Evolutionary conservation across 257 asterid species (phyloP).

Genomic region (Rehmannia glutinosa): DNA sequence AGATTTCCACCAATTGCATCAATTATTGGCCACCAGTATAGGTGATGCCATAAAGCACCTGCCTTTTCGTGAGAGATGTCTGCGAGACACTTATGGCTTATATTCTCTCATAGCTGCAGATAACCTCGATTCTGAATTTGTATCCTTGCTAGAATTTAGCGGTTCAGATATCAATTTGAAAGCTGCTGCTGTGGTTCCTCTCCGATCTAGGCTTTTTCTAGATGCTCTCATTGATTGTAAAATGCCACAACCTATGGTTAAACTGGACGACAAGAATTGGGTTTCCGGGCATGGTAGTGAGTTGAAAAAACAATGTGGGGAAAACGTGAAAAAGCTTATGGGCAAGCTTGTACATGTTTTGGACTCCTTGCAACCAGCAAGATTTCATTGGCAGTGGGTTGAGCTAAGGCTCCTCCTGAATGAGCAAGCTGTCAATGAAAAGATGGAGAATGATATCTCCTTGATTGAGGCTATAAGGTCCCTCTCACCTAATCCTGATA

Average conservation of each 20-base stretch:
- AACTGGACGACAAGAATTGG: conserved; percentile 45
- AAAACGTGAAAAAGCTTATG: conserved; percentile 46
- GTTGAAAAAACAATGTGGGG: conserved; percentile 42
- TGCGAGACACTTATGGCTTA: conserved; percentile 63
- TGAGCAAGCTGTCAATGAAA: conserved; percentile 71
- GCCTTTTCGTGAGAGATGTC: conserved; percentile 77
- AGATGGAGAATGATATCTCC: conserved; percentile 54
- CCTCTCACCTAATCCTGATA: conserved; percentile 55
- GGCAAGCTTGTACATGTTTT: conserved; percentile 60
- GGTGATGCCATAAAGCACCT: conserved; percentile 66
- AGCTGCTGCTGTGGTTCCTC: conserved; percentile 64
- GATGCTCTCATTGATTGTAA: conserved; percentile 70
- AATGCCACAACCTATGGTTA: conserved; percentile 38
- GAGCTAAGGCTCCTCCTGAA: conserved; percentile 73
- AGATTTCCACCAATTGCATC: conserved; percentile 57
- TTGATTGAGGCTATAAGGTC: conserved; percentile 62
- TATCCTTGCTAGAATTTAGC: conserved; percentile 51
- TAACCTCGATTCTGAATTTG: conserved; percentile 59
- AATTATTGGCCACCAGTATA: conserved; percentile 38
- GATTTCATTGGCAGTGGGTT: conserved; percentile 92
- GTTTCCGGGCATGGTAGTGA: conserved; percentile 43
- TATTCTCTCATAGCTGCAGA: conserved; percentile 63
- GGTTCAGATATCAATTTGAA: conserved; percentile 46
- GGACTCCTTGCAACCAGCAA: conserved; percentile 79
- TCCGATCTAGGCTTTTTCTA: conserved; percentile 72